A percentile compares a stretch with the other conserved stretches of the same genome.
phyloP scores from a whole-genome alignment of 2,329 filamentous ascomycete species.

The Ophiosphaerella korrae region DNA sequence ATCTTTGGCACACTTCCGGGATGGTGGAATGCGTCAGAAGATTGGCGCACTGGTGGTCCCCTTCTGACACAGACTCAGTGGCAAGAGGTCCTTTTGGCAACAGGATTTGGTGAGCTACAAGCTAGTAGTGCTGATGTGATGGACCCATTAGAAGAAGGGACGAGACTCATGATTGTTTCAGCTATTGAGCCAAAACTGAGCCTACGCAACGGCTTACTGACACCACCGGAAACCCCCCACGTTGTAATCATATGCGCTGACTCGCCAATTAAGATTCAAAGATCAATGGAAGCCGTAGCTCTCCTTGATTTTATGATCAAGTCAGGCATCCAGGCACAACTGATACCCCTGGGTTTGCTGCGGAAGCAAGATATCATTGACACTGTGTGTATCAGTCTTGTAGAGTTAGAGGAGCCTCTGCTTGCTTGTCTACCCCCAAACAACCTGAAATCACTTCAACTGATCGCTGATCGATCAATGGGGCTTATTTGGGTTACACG shows the following conservation, averaged over 20 bases:
- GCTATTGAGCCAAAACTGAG: constrained; percentile 12
- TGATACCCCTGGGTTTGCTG: constrained; percentile 8
- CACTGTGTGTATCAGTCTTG: constrained; percentile 14
- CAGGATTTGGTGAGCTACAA: constrained; percentile 38
- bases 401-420: constrained; percentile 16
- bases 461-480: constrained; percentile 12
- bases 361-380: constrained; percentile 3
- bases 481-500: constrained; percentile 27
- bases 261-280: constrained; percentile 10
- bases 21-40: constrained; percentile 31
- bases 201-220: constrained; percentile 4
- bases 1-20: constrained; percentile 31
- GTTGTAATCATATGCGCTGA: constrained; percentile 11
- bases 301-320: constrained; percentile 8
- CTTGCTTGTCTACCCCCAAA: constrained; percentile 3
- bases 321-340: constrained; percentile 7
- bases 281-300: constrained; percentile 10
- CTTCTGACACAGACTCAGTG: constrained; percentile 39
- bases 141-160: constrained; percentile 18
- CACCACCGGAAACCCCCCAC: constrained; percentile 8
- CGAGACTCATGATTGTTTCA: constrained; percentile 16
- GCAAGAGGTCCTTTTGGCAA: constrained; percentile 36
- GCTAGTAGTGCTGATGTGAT: constrained; percentile 15
- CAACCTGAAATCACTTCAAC: constrained; percentile 10
- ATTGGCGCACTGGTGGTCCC: constrained; percentile 37